phyloP scores from a whole-genome alignment of 805 yeast species.

The Limtongozyma cylindracea region DNA sequence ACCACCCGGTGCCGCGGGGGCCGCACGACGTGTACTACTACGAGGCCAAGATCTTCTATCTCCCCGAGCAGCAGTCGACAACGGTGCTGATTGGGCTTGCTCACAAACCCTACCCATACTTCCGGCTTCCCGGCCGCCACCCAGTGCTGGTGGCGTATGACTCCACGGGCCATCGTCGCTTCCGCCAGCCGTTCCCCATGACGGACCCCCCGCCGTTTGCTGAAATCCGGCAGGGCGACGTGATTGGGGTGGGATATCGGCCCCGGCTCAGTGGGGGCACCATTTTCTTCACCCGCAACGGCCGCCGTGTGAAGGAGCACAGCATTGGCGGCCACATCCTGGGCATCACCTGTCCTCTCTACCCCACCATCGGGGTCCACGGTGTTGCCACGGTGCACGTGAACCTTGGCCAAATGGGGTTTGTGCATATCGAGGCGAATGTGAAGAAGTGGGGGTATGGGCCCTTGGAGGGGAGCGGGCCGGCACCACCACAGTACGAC shows the following conservation, averaged over 20 bases:
- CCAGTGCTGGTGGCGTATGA: conserved; percentile 72
- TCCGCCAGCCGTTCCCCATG: conserved; percentile 45
- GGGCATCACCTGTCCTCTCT: conserved; percentile 35
- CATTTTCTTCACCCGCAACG: conserved; percentile 82
- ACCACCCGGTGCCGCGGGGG: conserved; percentile 53
- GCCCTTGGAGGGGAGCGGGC: conserved; percentile 65
- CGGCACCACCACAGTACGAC: conserved; percentile 88
- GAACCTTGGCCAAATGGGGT: conserved; percentile 75
- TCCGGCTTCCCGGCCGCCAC: conserved; percentile 83
- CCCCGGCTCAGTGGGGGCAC: conserved; percentile 42
- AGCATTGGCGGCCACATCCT: conserved; percentile 58
- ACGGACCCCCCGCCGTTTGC: conserved; percentile 29
- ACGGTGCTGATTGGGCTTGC: conserved; percentile 55
- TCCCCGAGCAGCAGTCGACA: conserved; percentile 28
- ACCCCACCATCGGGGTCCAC: conserved; percentile 77
- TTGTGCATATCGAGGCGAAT: conserved; percentile 75
- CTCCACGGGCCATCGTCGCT: conserved; percentile 56
- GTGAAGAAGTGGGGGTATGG: conserved; percentile 93
- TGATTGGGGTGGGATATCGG: conserved; percentile 77
- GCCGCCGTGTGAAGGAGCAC: conserved; percentile 66
- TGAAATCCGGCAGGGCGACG: conserved; percentile 54
- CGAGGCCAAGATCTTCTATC: conserved; percentile 62
- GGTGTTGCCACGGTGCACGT: conserved; percentile 68
- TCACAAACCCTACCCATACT: conserved; percentile 79
- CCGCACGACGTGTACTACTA: conserved; percentile 72